These are phyloP conservation scores for Pythium biforme DNA, from an alignment of 352 stramenopile genomes.

Conservation along the genomic window DNA sequence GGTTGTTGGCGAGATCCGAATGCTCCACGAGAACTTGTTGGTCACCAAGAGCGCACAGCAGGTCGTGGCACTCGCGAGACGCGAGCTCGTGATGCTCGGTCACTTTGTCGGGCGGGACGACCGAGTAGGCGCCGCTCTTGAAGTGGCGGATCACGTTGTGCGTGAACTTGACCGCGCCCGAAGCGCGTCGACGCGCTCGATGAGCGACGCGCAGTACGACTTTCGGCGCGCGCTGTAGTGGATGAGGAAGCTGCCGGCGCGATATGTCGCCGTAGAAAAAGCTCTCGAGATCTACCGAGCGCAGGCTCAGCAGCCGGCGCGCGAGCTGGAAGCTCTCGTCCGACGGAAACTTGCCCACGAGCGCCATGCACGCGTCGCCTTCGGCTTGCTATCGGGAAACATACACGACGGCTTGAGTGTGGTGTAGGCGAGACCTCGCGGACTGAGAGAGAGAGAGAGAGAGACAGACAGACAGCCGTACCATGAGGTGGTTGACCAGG, in stretches of 20 bases:
- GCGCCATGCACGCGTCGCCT: constrained; percentile 52
- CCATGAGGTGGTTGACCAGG: constrained; percentile 69
- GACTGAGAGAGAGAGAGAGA: not conserved
- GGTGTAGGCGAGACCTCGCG: no score
- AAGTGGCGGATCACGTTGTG: constrained; percentile 79
- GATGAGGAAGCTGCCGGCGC: constrained; percentile 61
- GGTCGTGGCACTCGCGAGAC: no score
- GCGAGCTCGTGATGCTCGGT: no score
- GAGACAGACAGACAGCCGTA: no score
- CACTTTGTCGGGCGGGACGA: constrained; percentile 50
- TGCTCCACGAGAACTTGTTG: no score
- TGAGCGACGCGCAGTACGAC: constrained; percentile 73
- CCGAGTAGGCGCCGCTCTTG: constrained; percentile 59
- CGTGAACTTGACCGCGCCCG: constrained; percentile 43
- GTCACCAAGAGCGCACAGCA: no score
- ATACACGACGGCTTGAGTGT: no score
- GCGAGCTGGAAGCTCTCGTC: constrained; percentile 75
- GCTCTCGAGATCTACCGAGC: constrained; percentile 56
- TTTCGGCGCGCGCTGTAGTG: constrained; percentile 64
- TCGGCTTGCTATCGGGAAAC: constrained; percentile 58
- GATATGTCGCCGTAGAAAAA: constrained; percentile 80
- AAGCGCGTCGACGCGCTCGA: constrained; percentile 44
- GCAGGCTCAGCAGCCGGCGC: constrained; percentile 50
- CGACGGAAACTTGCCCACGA: constrained; percentile 48
- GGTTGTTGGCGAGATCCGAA: no score